Conservation (phyloP, 805 yeast species). For the Sugiyamaella marilandica region DNA sequence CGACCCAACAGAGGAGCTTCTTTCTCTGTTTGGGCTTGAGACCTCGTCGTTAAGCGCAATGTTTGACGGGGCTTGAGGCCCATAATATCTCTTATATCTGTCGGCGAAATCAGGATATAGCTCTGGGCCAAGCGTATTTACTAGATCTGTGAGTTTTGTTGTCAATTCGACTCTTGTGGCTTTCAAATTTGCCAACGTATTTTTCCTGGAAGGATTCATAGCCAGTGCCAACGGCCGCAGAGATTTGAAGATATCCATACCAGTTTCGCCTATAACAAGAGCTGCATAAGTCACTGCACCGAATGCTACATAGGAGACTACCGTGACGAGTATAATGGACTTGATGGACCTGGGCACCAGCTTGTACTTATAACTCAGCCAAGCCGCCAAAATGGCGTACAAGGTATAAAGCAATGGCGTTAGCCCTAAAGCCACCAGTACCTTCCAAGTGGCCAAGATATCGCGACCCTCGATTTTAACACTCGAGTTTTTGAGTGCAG, state of each 20-base stretch:
- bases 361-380: conserved; percentile 29
- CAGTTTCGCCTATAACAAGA: conserved; percentile 84
- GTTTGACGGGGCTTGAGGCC: conserved; percentile 10
- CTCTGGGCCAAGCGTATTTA: conserved; percentile 78
- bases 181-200: conserved; percentile 50
- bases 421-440: conserved; percentile 78
- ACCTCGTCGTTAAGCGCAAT: conserved; percentile 1
- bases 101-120: conserved; percentile 77
- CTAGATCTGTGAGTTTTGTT: conserved; percentile 68
- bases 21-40: conserved; percentile 1
- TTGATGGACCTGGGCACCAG: conserved; percentile 27
- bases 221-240: conserved; percentile 68
- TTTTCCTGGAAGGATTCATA: conserved; percentile 33
- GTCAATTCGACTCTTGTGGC: conserved; percentile 57
- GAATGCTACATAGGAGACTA: conserved; percentile 58
- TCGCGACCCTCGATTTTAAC: conserved; percentile 91
- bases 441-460: conserved; percentile 96
- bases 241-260: conserved; percentile 81
- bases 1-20: conserved; percentile 11
- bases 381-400: conserved; percentile 56
- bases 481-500: conserved; percentile 78
- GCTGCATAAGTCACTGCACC: conserved; percentile 83
- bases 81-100: conserved; percentile 8
- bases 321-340: conserved; percentile 34
- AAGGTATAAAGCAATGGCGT: conserved; percentile 82